Evolutionary conservation across 371 early-diverging fungal genomes (phyloP).

Genomic region (Mortierella sp.): DNA sequence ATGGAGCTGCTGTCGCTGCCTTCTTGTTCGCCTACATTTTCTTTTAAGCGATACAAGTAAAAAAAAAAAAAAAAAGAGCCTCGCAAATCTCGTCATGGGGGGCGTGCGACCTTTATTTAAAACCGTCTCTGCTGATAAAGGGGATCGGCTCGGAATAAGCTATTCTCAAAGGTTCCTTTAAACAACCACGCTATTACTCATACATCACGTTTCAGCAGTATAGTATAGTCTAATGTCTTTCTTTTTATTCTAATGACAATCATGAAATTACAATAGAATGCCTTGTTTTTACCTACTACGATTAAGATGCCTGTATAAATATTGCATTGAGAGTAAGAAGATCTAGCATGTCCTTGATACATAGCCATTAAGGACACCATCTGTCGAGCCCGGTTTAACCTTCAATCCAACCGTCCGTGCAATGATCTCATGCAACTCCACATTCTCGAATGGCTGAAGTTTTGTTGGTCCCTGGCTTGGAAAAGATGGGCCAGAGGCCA

Average conservation of each 20-base stretch:
- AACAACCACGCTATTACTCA: background rate
- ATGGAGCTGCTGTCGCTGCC: slow-evolving; percentile 57
- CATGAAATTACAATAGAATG: slow-evolving; percentile 3
- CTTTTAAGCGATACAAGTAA: slow-evolving; percentile 51
- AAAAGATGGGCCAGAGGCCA: slow-evolving; percentile 87
- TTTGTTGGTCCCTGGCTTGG: slow-evolving; percentile 27
- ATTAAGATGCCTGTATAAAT: background rate
- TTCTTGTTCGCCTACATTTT: slow-evolving; percentile 65
- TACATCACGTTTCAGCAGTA: background rate
- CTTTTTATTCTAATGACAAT: slow-evolving; percentile 7
- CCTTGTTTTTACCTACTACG: background rate
- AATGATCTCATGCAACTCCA: slow-evolving; percentile 82
- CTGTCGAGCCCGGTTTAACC: slow-evolving; percentile 59
- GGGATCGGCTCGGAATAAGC: too few relatives aligned
- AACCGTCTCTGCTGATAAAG: too few relatives aligned
- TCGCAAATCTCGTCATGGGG: too few relatives aligned
- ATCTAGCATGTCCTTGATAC: slow-evolving; percentile 31
- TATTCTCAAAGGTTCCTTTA: background rate
- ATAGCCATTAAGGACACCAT: slow-evolving; percentile 46
- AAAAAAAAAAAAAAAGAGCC: background rate
- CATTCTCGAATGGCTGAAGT: slow-evolving; percentile 77
- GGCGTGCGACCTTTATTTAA: too few relatives aligned
- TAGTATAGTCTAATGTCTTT: slow-evolving; percentile 1
- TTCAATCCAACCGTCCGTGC: slow-evolving; percentile 70
- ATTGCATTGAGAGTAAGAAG: background rate